Evolutionary conservation across 2,329 filamentous ascomycete genomes (phyloP).

Genomic region (Aureobasidium leucospermi): DNA sequence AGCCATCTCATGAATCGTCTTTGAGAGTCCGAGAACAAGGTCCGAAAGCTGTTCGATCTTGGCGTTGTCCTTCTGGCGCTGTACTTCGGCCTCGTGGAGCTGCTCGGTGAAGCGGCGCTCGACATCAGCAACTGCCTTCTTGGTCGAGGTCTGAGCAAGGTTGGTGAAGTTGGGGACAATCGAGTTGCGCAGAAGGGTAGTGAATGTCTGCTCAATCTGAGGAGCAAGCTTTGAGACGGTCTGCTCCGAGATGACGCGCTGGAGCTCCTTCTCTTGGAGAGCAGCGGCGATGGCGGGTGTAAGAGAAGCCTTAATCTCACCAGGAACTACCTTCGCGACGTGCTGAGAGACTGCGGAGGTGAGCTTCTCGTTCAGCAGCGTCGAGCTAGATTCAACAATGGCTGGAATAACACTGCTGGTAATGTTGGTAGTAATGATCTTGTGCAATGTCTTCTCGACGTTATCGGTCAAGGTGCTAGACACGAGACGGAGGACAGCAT

Average conservation of each 20-base stretch:
- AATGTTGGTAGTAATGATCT: slow-evolving; percentile 70
- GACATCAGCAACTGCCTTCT: slow-evolving; percentile 61
- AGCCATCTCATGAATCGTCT: slow-evolving; percentile 64
- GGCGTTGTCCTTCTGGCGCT: slow-evolving; percentile 46
- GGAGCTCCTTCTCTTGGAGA: slow-evolving; percentile 65
- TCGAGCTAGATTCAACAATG: slow-evolving; percentile 59
- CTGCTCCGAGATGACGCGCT: slow-evolving; percentile 65
- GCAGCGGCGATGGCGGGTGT: slow-evolving; percentile 60
- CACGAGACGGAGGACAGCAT: slow-evolving; percentile 60
- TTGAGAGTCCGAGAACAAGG: slow-evolving; percentile 58
- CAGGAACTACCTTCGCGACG: slow-evolving; percentile 49
- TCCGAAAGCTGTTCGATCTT: slow-evolving; percentile 69
- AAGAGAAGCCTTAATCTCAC: slow-evolving; percentile 64
- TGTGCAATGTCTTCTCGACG: slow-evolving; percentile 66
- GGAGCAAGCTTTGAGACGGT: slow-evolving; percentile 59
- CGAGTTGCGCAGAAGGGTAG: slow-evolving; percentile 43
- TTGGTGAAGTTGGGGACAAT: slow-evolving; percentile 47
- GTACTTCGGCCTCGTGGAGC: slow-evolving; percentile 43
- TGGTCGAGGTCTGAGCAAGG: slow-evolving; percentile 49
- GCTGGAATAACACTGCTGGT: slow-evolving; percentile 68
- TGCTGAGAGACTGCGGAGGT: slow-evolving; percentile 59
- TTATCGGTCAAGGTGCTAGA: slow-evolving; percentile 63
- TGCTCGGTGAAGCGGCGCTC: slow-evolving; percentile 53
- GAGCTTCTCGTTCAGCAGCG: slow-evolving; percentile 65
- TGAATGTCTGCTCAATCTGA: slow-evolving; percentile 63